A percentile compares a stretch with the other conserved stretches of the same genome.
Conservation (phyloP, 2,329 filamentous ascomycete species). For the Sporothrix phasma region DNA sequence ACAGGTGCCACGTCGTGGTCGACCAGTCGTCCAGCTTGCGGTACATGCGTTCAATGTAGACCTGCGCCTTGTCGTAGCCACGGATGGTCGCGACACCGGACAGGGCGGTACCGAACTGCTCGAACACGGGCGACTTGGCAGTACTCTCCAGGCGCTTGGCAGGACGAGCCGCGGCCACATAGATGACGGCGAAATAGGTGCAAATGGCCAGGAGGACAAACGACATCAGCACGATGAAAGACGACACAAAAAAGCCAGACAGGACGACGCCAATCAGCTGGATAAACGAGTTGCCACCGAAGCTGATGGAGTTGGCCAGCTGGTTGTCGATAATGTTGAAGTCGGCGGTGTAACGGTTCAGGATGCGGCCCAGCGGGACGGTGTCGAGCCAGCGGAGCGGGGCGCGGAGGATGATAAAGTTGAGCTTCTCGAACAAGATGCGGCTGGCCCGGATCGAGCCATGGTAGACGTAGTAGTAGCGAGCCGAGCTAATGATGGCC, state of each 20-base stretch:
- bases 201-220: constrained; percentile 47
- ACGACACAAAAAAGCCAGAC: constrained; percentile 58
- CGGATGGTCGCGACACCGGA: constrained; percentile 66
- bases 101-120: constrained; percentile 65
- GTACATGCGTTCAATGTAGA: constrained; percentile 62
- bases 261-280: constrained; percentile 55
- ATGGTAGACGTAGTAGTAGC: constrained; percentile 53
- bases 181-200: constrained; percentile 48
- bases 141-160: constrained; percentile 69
- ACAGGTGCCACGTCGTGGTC: constrained; percentile 55
- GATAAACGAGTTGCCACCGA: constrained; percentile 50
- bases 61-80: constrained; percentile 58
- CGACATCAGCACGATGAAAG: constrained; percentile 54
- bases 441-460: constrained; percentile 62
- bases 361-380: constrained; percentile 62
- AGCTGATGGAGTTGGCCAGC: constrained; percentile 52
- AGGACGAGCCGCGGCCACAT: constrained; percentile 62
- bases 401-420: constrained; percentile 57
- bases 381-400: constrained; percentile 75
- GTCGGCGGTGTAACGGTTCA: constrained; percentile 71
- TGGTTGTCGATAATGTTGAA: constrained; percentile 64
- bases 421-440: constrained; percentile 55
- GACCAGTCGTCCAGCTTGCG: constrained; percentile 57
- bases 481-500: constrained; percentile 49
- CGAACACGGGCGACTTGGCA: constrained; percentile 69